These are phyloP conservation scores for Carex scoparia DNA, from an alignment of 176 grass and related monocot genomes.

Conservation along the genomic window DNA sequence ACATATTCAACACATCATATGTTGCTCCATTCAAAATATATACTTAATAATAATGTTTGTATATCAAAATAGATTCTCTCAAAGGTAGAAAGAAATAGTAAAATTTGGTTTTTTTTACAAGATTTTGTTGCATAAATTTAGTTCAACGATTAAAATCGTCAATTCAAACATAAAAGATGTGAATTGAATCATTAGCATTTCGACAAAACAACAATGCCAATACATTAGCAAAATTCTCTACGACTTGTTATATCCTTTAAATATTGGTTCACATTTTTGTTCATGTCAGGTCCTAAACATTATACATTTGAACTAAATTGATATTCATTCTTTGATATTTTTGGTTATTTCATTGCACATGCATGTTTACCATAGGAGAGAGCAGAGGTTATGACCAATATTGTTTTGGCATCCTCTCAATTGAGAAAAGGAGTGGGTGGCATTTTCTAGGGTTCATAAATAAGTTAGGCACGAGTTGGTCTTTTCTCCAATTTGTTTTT, in stretches of 20 bases:
- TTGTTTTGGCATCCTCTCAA: constrained; percentile 10
- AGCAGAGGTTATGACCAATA: neutral
- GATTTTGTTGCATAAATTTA: no score
- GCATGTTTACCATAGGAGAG: neutral
- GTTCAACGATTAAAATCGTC: no score
- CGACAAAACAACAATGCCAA: no score
- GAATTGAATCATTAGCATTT: no score
- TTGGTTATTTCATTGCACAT: constrained; percentile 4
- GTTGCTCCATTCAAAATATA: neutral
- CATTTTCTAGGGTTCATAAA: constrained; percentile 36
- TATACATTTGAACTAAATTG: neutral
- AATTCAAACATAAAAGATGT: no score
- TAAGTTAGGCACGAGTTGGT: constrained; percentile 29
- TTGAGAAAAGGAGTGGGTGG: constrained; percentile 27
- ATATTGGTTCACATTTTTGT: no score
- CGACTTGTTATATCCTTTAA: no score
- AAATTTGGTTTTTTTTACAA: no score
- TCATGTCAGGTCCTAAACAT: neutral
- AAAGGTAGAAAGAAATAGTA: no score
- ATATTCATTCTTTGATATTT: neutral
- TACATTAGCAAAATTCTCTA: no score
- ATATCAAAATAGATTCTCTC: no score
- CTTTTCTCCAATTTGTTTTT: constrained; percentile 12
- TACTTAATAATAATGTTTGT: neutral
- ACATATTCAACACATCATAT: neutral